Conservation (phyloP, 345 rosid species). For the Aquilaria yunnanensis region DNA sequence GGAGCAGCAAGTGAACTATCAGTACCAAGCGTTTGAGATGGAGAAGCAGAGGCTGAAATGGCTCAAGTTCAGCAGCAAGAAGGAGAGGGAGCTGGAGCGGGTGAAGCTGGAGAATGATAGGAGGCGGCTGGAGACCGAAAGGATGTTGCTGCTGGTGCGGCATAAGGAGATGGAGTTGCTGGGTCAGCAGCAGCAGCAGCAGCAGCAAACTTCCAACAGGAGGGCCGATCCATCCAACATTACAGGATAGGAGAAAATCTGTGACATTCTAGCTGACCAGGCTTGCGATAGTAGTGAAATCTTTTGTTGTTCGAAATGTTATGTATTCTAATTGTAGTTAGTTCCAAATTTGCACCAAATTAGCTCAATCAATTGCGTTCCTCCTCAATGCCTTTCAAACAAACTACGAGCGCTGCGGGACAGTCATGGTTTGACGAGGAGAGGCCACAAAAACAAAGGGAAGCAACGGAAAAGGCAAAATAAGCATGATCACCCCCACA, state of each 20-base stretch:
- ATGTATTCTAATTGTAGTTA: too few species aligned
- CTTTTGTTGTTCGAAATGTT: too few species aligned
- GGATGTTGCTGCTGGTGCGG: conserved; percentile 56
- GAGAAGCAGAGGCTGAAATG: conserved; percentile 94
- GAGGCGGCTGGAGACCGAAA: conserved; percentile 60
- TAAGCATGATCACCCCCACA: conserved; percentile 7
- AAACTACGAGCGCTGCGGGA: too few species aligned
- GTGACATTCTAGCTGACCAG: too few species aligned
- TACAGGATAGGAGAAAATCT: conserved; percentile 30
- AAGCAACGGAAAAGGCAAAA: not conserved
- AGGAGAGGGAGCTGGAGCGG: conserved; percentile 95
- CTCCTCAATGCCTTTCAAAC: too few species aligned
- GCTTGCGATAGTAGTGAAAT: too few species aligned
- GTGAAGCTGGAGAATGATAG: conserved; percentile 70
- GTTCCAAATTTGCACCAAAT: too few species aligned
- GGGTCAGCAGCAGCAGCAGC: conserved; percentile 32
- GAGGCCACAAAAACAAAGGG: too few species aligned
- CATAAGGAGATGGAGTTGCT: conserved; percentile 67
- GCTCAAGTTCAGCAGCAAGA: conserved; percentile 79
- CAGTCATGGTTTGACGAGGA: too few species aligned
- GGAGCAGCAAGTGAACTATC: conserved; percentile 62
- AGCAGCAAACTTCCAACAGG: conserved; percentile 43
- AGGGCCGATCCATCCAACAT: conserved; percentile 61
- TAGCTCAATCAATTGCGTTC: too few species aligned
- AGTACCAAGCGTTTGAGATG: conserved; percentile 54